Base-by-base conservation (phyloP, 2,329 filamentous ascomycete species). In the Colletotrichum lentis region DNA sequence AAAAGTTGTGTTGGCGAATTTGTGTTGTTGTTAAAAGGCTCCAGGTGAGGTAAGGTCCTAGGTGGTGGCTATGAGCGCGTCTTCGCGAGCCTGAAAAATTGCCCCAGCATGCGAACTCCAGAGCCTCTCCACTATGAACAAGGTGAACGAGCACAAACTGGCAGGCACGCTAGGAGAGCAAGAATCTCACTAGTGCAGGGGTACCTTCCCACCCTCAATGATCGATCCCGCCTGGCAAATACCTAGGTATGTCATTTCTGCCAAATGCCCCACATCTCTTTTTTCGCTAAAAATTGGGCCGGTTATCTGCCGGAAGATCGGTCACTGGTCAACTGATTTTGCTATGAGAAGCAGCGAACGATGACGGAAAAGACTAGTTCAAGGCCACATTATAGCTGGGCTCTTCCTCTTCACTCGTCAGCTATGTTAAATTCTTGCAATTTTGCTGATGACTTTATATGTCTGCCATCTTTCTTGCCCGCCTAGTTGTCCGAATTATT, bases 31-130 rank as follows among this genome's bases (percentile, higher is more conserved):
- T 37, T 55, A 24, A 24, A 55, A 31, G 49, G 47, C 43, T 41
- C 7, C 55, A 66, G 50, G 46, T 24, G 20, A 56, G 37, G 39
- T n/a, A 24, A 60, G 37, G 49, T 37, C 18, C 39, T 41, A 20
- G 14, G 61, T 61, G n/a, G 46, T 46, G 61, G 47, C 22, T 52
- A 37, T 58, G 52, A 67, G 52, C 67, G 63, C 67, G 67, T 69
- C 46, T 64, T 69, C 67, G 67, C 67, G 67, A 67, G 31, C 67
- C 57, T 67, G 67, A 67, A 69, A 69, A 69, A 67, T 69, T 69
- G 67, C 63, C 67, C 67, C 63, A 58, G 67, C 58, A 67, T 69
- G 64, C 67, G 8, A 35, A 68, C 67, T 54, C 39, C 56, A 66
- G 62, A 66, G 66, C 66, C 62, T 68, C 62, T 61, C 62, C 62